Conservation (phyloP, 768 basidiomycete species). For the Suillus alpinus region DNA sequence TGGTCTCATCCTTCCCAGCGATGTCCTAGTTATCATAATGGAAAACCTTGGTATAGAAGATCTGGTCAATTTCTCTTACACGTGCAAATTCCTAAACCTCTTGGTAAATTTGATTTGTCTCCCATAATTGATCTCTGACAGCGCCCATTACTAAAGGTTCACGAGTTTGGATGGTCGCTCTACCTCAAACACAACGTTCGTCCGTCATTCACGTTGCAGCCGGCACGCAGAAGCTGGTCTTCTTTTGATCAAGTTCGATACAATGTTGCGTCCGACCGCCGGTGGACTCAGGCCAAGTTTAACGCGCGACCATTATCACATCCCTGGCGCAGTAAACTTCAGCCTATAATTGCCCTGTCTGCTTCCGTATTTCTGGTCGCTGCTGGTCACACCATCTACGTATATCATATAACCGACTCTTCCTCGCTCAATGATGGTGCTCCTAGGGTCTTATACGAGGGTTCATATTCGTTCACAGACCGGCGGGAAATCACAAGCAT, state of each 20-base stretch:
- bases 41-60: conserved; percentile 43
- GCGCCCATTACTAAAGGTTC: conserved; percentile 41
- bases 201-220: conserved; percentile 50
- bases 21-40: conserved; percentile 55
- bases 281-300: conserved; percentile 52
- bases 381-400: conserved; percentile 55
- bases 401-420: conserved; percentile 45
- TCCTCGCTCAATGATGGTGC: not conserved
- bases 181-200: conserved; percentile 51
- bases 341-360: conserved; percentile 56
- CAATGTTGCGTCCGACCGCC: conserved; percentile 47
- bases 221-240: conserved; percentile 44
- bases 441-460: conserved; percentile 38
- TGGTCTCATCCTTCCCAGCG: conserved; percentile 41
- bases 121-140: not conserved
- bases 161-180: conserved; percentile 56
- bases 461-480: conserved; percentile 38
- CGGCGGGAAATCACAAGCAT: conserved; percentile 55
- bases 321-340: conserved; percentile 55
- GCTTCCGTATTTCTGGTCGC: conserved; percentile 56
- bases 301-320: conserved; percentile 63
- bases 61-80: conserved; percentile 31
- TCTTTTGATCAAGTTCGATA: conserved; percentile 45
- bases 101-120: conserved; percentile 40
- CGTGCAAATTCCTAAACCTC: conserved; percentile 27